These are phyloP conservation scores for Corylus americana DNA, from an alignment of 306 rosid species.

Conservation along the genomic window DNA sequence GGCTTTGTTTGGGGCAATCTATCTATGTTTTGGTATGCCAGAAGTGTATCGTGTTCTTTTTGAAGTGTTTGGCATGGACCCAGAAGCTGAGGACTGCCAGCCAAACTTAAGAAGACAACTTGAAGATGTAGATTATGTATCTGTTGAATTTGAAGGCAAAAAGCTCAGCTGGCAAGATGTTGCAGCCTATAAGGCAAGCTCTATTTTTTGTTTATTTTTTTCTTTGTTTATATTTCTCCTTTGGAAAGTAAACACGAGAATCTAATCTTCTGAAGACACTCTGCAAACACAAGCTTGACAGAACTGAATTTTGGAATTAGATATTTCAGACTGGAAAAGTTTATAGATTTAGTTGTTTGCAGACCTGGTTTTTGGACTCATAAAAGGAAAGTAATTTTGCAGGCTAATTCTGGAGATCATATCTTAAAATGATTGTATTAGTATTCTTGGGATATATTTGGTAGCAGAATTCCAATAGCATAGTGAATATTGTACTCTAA, in stretches of 20 bases:
- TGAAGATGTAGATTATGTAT: slow-evolving; percentile 92
- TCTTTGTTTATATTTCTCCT: slow-evolving; percentile 16
- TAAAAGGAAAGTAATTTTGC: neutral
- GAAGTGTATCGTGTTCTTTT: slow-evolving; percentile 97
- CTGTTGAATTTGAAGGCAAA: slow-evolving; percentile 76
- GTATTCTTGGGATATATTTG: neutral
- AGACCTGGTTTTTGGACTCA: neutral
- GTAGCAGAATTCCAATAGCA: neutral
- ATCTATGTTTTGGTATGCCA: slow-evolving; percentile 91
- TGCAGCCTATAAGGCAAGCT: slow-evolving; percentile 76
- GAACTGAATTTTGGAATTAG: neutral
- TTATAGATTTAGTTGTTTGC: neutral
- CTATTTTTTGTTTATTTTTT: slow-evolving; percentile 20
- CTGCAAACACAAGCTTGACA: slow-evolving; percentile 14
- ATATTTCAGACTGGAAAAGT: neutral
- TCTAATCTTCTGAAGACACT: slow-evolving; percentile 6
- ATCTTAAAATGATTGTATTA: neutral
- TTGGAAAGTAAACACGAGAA: neutral
- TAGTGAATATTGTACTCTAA: slow-evolving; percentile 4
- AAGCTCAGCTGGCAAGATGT: slow-evolving; percentile 93
- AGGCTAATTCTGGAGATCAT: neutral
- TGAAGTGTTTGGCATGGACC: slow-evolving; percentile 97
- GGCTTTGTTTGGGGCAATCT: slow-evolving; percentile 97
- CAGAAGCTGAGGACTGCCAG: slow-evolving; percentile 80
- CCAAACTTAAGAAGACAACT: slow-evolving; percentile 87